Conservation (phyloP, 177 flowering plant genomes). For the Vitis hybrid region DNA sequence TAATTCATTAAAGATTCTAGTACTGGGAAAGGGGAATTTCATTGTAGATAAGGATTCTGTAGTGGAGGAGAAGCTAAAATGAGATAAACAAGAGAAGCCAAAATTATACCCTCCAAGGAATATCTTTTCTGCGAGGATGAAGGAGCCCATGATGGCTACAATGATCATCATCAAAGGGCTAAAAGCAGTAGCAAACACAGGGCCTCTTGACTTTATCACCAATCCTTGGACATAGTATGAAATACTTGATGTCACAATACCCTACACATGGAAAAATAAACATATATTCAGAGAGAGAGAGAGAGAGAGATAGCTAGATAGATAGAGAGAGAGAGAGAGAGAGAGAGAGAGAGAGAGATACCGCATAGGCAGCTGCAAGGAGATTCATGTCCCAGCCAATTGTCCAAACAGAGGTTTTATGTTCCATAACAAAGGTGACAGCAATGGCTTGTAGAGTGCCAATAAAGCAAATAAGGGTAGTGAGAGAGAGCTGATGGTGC, state of each 20-base stretch:
- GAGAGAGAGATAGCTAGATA: not conserved
- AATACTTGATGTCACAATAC: constrained; percentile 49
- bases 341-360: constrained; percentile 30
- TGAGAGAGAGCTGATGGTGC: constrained; percentile 63
- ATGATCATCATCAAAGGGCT: constrained; percentile 56
- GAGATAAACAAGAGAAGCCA: not conserved
- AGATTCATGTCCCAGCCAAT: constrained; percentile 86
- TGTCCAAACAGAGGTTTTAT: constrained; percentile 56
- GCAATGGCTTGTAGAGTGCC: constrained; percentile 82
- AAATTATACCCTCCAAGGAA: constrained; percentile 42
- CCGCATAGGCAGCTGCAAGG: constrained; percentile 90
- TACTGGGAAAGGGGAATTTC: not conserved
- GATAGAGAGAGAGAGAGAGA: constrained; percentile 6
- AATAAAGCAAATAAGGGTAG: constrained; percentile 69
- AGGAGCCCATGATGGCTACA: constrained; percentile 52
- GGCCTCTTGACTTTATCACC: constrained; percentile 52
- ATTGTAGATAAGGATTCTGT: not conserved
- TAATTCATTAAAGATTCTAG: no score
- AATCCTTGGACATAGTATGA: constrained; percentile 53
- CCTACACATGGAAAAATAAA: constrained; percentile 17
- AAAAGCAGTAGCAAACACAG: constrained; percentile 54
- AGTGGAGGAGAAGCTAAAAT: no score
- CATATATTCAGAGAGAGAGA: not conserved
- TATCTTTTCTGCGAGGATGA: constrained; percentile 44
- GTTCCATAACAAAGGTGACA: constrained; percentile 85